Evolutionary conservation across 805 yeast genomes (phyloP).

Genomic region (Candida xiaguanensis): DNA sequence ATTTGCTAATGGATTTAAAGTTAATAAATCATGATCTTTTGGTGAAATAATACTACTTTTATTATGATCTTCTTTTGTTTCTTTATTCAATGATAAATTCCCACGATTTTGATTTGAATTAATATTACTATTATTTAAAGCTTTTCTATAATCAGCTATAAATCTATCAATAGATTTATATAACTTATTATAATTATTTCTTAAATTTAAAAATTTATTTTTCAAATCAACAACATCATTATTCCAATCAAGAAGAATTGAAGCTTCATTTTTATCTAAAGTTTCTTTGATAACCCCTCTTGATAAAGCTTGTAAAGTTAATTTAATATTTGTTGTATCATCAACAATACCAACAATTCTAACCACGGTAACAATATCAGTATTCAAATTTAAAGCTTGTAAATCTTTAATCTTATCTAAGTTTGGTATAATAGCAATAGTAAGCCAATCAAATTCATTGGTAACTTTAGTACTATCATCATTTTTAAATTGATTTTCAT

Average conservation of each 20-base stretch:
- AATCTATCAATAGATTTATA: constrained; percentile 39
- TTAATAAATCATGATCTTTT: constrained; percentile 29
- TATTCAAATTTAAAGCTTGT: constrained; percentile 8
- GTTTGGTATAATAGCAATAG: constrained; percentile 34
- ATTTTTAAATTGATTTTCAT: constrained; percentile 12
- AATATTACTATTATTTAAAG: constrained; percentile 16
- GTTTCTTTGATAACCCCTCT: constrained; percentile 19
- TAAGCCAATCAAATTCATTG: constrained; percentile 30
- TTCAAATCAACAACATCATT: constrained; percentile 15
- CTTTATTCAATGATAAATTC: constrained; percentile 13
- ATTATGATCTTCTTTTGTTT: constrained; percentile 11
- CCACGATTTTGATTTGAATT: constrained; percentile 7
- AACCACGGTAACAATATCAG: constrained; percentile 38
- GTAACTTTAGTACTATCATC: neutral
- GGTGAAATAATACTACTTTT: constrained; percentile 11
- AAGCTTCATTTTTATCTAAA: constrained; percentile 19
- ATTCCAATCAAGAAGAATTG: constrained; percentile 25
- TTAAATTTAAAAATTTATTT: constrained; percentile 17
- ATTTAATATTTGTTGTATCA: constrained; percentile 38
- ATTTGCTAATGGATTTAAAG: constrained; percentile 58
- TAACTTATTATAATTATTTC: constrained; percentile 15
- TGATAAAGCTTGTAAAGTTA: constrained; percentile 48
- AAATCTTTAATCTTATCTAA: constrained; percentile 26
- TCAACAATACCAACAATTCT: constrained; percentile 46
- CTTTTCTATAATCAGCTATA: constrained; percentile 33